phyloP scores from a whole-genome alignment of 2,329 filamentous ascomycete species.

The Hirsutella minnesotensis region DNA sequence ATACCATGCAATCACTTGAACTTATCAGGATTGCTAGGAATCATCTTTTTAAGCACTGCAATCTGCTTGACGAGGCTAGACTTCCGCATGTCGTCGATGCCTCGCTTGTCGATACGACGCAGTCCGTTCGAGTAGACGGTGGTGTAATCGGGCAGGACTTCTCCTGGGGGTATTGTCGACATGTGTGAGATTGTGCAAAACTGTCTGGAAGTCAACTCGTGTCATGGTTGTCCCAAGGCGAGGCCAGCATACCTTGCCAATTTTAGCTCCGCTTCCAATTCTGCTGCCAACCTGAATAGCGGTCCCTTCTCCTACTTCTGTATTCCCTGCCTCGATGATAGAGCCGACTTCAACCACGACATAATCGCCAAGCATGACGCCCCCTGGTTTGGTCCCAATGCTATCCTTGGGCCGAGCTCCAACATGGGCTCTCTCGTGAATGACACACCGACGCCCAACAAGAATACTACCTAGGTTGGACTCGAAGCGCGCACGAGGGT shows the following conservation, averaged over 20 bases:
- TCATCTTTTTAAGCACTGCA: constrained; percentile 53
- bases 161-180: constrained; percentile 44
- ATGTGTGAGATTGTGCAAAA: constrained; percentile 61
- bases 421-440: constrained; percentile 57
- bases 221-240: background rate
- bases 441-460: constrained; percentile 69
- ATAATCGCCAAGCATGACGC: constrained; percentile 47
- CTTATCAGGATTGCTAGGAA: constrained; percentile 49
- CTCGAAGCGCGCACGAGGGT: constrained; percentile 72
- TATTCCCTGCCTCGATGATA: constrained; percentile 49
- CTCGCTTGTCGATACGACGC: constrained; percentile 44
- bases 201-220: constrained; percentile 19
- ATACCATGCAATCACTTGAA: constrained; percentile 19
- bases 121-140: constrained; percentile 57
- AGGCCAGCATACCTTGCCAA: constrained; percentile 45
- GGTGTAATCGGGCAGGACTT: constrained; percentile 51
- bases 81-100: constrained; percentile 51
- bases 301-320: constrained; percentile 48
- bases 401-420: constrained; percentile 28
- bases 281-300: constrained; percentile 46
- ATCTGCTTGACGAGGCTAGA: constrained; percentile 56
- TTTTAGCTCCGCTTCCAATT: constrained; percentile 46
- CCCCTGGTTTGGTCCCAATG: constrained; percentile 21
- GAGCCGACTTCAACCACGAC: constrained; percentile 50
- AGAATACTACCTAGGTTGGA: constrained; percentile 68